These are phyloP conservation scores for Benincasa hispida DNA, from an alignment of 306 rosid species.

Conservation along the genomic window DNA sequence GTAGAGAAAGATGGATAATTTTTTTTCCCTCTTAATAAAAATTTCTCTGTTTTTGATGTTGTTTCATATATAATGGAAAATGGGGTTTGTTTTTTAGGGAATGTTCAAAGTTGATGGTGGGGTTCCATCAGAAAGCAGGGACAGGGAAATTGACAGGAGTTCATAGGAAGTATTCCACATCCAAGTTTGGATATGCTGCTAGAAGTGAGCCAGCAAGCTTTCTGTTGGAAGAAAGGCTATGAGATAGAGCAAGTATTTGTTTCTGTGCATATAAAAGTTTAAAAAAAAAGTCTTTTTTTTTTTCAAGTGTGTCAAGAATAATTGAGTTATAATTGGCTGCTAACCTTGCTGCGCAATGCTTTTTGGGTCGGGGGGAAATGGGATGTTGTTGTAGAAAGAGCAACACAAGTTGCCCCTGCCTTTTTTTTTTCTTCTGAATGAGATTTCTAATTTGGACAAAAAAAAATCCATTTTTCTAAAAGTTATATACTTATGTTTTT, in stretches of 20 bases:
- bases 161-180: slow-evolving; percentile 46
- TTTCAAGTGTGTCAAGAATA: background rate
- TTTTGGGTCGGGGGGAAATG: slow-evolving; percentile 2
- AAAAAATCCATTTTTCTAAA: too few relatives aligned
- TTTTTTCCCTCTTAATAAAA: background rate
- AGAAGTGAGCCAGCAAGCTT: slow-evolving; percentile 43
- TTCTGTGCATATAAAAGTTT: background rate
- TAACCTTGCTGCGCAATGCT: background rate
- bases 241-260: too few relatives aligned
- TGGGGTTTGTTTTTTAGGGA: slow-evolving; percentile 22
- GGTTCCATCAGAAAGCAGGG: slow-evolving; percentile 59
- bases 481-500: too few relatives aligned
- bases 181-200: slow-evolving; percentile 59
- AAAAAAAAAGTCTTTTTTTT: background rate
- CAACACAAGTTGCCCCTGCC: slow-evolving; percentile 10
- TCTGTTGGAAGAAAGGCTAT: slow-evolving; percentile 10
- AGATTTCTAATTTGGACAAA: background rate
- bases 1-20: slow-evolving; percentile 8
- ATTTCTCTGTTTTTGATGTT: background rate
- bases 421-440: background rate
- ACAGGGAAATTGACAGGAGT: slow-evolving; percentile 32
- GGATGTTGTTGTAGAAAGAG: slow-evolving; percentile 3
- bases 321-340: background rate
- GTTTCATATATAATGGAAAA: background rate
- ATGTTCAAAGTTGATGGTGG: slow-evolving; percentile 69